Evolutionary conservation across 2,329 filamentous ascomycete genomes (phyloP).

Genomic region (Ilyonectria destructans): DNA sequence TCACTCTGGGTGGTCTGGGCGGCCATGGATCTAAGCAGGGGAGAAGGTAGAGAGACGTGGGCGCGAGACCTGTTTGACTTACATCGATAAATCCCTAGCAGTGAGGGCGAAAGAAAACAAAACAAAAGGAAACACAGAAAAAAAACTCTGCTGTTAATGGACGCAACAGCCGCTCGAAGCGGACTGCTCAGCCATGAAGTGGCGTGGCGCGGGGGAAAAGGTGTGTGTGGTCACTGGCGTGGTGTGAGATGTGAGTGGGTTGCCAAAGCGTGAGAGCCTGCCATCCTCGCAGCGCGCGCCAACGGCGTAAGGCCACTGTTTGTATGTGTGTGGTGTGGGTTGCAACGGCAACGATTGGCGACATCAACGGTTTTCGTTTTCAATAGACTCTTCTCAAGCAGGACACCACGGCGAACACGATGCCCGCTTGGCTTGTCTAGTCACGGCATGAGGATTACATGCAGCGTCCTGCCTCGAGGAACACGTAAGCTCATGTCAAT

Average conservation of each 20-base stretch:
- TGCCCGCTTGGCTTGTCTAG: constrained; percentile 2
- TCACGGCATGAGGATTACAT: constrained; percentile 20
- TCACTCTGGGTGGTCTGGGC: constrained; percentile 12
- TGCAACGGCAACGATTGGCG: constrained; percentile 8
- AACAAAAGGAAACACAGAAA: neutral
- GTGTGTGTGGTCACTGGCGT: constrained; percentile 13
- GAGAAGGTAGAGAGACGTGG: neutral
- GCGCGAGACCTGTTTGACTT: neutral
- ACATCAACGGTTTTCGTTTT: constrained; percentile 6
- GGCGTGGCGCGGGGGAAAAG: constrained; percentile 23
- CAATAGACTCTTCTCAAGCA: constrained; percentile 8
- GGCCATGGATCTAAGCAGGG: constrained; percentile 11
- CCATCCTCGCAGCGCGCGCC: neutral
- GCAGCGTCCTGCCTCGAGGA: neutral
- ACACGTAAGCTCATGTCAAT: constrained; percentile 11
- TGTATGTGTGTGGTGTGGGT: constrained; percentile 3
- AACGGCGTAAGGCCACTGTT: neutral
- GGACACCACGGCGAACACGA: constrained; percentile 28
- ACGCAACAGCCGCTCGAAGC: constrained; percentile 16
- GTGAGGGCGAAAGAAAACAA: neutral
- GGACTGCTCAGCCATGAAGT: constrained; percentile 16
- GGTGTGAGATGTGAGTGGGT: constrained; percentile 6
- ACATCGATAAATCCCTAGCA: neutral
- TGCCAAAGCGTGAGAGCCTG: neutral
- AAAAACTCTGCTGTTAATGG: neutral